Base-by-base conservation (phyloP, 2,329 filamentous ascomycete species). In the Xylaria sp. region DNA sequence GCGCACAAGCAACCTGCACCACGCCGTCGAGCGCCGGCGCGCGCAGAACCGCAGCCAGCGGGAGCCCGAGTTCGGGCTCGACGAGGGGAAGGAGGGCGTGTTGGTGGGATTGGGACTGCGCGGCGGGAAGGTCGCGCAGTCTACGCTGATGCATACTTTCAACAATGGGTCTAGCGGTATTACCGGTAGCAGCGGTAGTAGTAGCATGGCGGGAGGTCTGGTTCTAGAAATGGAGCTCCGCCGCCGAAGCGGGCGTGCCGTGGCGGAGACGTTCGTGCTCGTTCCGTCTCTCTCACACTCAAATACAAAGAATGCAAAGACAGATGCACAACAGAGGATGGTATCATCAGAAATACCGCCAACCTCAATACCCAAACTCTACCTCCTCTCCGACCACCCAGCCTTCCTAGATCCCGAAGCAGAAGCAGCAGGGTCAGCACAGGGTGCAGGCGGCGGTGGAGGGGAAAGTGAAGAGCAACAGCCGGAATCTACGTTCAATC, bases 211-310 rank as follows among this genome's bases (percentile, higher is more conserved):
- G 10, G 41, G 41, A 0, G 91, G 88, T 0, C 79, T 95, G 0
- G 92, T 97, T 0, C 80, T 98, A 7, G 90, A 93, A 76, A 92
- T 97, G 87, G 95, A 99, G 80, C 88, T 97, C 74, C 87, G 96
- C 12, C 86, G 95, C 65, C 91, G 94, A 75, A 95, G 92, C 75
- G 94, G 95, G 0, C 86, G 94, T 4, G 89, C 91, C 0, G 90
- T 97, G 18, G 82, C 86, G 9, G 95, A 98, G 80, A 84, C 81
- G 56, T 91, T 90, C 69, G 84, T 90, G 58, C 82, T 86, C 50
- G 80, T 73, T 67, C 83, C 81, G n/a, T 34, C 41, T n/a, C 79
- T 23, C 5, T 6, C 23, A 13, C 20, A 12, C 20, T 5, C 25
- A 54, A 34, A 31, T 13, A 5, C 15, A n/a, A 7, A n/a, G n/a